A percentile compares a stretch with the other conserved stretches of the same genome.
Evolutionary conservation across 1,284 basidiomycete species (phyloP).

Genomic region (Takashimella koratensis): DNA sequence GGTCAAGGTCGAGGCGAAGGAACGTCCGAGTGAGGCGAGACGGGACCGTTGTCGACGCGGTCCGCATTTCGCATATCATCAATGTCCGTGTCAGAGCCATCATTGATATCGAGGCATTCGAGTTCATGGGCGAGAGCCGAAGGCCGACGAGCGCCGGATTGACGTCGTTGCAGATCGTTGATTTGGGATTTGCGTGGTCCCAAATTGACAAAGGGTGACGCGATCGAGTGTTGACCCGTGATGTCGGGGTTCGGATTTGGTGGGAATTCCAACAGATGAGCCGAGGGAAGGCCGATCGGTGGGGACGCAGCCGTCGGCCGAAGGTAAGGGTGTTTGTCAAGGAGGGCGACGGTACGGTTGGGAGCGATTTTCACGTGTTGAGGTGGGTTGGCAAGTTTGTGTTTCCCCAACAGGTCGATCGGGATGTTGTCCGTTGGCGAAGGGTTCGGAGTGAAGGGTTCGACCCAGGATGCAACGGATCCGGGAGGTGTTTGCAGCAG

Average conservation of each 20-base stretch:
- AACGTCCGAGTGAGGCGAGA: not conserved
- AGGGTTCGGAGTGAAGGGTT: conserved; percentile 1
- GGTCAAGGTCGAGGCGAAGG: conserved; percentile 1
- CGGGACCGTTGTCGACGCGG: not conserved
- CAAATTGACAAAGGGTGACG: conserved; percentile 31
- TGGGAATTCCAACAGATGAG: conserved; percentile 21
- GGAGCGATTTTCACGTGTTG: not conserved
- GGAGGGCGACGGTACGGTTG: conserved; percentile 11
- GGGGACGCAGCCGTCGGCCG: conserved; percentile 29
- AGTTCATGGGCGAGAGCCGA: conserved; percentile 18
- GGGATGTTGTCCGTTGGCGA: not conserved
- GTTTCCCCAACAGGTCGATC: not conserved
- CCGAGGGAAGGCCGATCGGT: conserved; percentile 24
- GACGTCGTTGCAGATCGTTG: conserved; percentile 5
- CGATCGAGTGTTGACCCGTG: conserved; percentile 24
- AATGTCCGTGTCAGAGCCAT: not conserved
- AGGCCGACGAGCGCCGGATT: conserved; percentile 3
- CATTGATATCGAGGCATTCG: conserved; percentile 6
- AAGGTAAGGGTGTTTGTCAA: conserved; percentile 22
- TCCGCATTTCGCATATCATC: not conserved
- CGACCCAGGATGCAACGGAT: conserved; percentile 7
- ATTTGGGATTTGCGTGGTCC: not conserved
- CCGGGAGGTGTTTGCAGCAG: not conserved
- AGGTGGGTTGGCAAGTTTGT: not conserved
- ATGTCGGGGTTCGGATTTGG: conserved; percentile 8